phyloP scores from a whole-genome alignment of 129 eudicot genomes.

The Flaveria robusta region DNA sequence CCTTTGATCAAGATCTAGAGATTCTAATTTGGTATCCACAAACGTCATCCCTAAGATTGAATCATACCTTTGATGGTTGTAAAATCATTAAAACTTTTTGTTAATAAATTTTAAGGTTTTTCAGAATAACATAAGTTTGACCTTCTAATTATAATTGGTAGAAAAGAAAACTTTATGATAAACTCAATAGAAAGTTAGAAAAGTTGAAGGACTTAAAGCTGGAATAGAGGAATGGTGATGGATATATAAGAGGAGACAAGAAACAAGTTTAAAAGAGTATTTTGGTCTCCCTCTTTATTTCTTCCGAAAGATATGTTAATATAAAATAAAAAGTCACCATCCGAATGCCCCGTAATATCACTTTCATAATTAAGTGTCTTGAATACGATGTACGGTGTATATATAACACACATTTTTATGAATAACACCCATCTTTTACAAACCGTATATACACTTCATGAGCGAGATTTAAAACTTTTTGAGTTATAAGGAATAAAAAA shows the following conservation, averaged over 20 bases:
- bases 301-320: conserved; percentile 5
- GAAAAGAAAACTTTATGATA: too few species aligned
- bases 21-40: neutral
- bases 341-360: conserved; percentile 31
- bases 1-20: neutral
- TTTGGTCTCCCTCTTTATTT: conserved; percentile 35
- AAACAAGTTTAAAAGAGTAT: conserved; percentile 23
- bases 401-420: neutral
- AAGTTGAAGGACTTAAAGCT: conserved; percentile 10
- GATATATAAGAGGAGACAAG: conserved; percentile 28
- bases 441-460: too few species aligned
- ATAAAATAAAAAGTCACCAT: conserved; percentile 31
- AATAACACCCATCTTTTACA: too few species aligned
- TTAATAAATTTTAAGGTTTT: too few species aligned
- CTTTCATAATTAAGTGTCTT: conserved; percentile 40
- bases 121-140: too few species aligned
- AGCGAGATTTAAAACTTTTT: too few species aligned
- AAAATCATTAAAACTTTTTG: too few species aligned
- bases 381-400: conserved; percentile 23
- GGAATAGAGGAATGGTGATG: conserved; percentile 7
- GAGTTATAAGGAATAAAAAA: too few species aligned
- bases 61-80: neutral
- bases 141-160: too few species aligned
- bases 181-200: neutral
- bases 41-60: neutral